phyloP scores from a whole-genome alignment of 805 yeast genomes.

The Kurtzmaniella cleridarum region DNA sequence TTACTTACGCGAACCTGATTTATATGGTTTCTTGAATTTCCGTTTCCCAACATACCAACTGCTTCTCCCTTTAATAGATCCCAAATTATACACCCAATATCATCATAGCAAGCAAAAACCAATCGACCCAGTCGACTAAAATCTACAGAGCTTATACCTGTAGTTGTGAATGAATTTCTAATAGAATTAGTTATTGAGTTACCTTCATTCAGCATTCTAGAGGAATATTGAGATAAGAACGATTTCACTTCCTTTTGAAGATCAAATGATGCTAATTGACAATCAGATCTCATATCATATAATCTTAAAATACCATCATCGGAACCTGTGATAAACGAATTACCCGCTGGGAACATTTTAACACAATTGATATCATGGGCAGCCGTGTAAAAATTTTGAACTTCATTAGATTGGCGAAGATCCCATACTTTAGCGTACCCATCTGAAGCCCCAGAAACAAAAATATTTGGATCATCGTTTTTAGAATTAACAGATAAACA shows the following conservation, averaged over 20 bases:
- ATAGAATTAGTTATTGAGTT: background rate
- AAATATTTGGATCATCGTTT: conserved; percentile 21
- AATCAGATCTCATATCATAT: conserved; percentile 74
- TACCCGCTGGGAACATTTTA: conserved; percentile 63
- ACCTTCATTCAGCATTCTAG: background rate
- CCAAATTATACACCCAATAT: conserved; percentile 72
- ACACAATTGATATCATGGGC: conserved; percentile 58
- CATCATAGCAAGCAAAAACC: conserved; percentile 70
- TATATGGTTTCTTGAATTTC: conserved; percentile 50
- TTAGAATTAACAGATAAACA: conserved; percentile 28
- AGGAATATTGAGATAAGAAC: background rate
- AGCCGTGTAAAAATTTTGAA: conserved; percentile 49
- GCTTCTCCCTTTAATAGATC: conserved; percentile 63
- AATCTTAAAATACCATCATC: conserved; percentile 72
- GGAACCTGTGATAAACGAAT: conserved; percentile 67
- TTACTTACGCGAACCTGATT: conserved; percentile 61
- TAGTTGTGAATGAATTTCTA: background rate
- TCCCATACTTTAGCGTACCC: conserved; percentile 69
- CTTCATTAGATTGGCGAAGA: conserved; percentile 42
- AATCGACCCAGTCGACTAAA: conserved; percentile 71
- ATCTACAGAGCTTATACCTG: conserved; percentile 71
- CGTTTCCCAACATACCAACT: conserved; percentile 55
- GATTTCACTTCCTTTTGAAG: conserved; percentile 11
- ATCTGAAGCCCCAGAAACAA: conserved; percentile 65
- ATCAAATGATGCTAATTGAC: conserved; percentile 52